Conservation (phyloP, 2,329 filamentous ascomycete species). For the Aspergillus pseudoglaucus region DNA sequence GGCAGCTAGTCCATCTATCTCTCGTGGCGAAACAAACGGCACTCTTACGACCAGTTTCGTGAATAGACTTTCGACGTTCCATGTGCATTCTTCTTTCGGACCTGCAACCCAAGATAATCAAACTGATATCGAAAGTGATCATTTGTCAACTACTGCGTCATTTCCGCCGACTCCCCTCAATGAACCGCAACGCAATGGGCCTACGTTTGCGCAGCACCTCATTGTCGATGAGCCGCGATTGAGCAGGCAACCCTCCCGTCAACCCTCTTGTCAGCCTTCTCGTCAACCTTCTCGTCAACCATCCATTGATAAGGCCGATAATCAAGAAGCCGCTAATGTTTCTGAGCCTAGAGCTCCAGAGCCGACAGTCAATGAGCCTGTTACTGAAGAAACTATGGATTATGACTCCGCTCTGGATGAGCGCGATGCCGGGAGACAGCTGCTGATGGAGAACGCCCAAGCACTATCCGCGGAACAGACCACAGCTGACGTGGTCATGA, state of each 20-base stretch:
- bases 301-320: not conserved
- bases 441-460: not conserved
- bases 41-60: constrained; percentile 24
- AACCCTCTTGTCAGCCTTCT: no score
- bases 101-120: constrained; percentile 4
- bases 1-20: constrained; percentile 1
- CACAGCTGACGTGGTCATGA: not conserved
- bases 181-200: not conserved
- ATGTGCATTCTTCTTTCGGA: constrained; percentile 19
- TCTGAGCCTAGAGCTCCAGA: not conserved
- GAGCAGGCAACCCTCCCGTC: not conserved
- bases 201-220: not conserved
- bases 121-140: constrained; percentile 9
- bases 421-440: not conserved
- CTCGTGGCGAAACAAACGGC: constrained; percentile 1
- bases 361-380: not conserved
- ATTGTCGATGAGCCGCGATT: not conserved
- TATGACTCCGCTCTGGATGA: not conserved
- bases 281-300: not conserved
- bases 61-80: constrained; percentile 17
- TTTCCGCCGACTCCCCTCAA: constrained; percentile 1
- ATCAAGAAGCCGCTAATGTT: not conserved
- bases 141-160: constrained; percentile 4
- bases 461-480: not conserved
- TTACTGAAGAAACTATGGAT: not conserved